These are phyloP conservation scores for Glebionis coronaria DNA, from an alignment of 129 eudicot species.

Conservation along the genomic window DNA sequence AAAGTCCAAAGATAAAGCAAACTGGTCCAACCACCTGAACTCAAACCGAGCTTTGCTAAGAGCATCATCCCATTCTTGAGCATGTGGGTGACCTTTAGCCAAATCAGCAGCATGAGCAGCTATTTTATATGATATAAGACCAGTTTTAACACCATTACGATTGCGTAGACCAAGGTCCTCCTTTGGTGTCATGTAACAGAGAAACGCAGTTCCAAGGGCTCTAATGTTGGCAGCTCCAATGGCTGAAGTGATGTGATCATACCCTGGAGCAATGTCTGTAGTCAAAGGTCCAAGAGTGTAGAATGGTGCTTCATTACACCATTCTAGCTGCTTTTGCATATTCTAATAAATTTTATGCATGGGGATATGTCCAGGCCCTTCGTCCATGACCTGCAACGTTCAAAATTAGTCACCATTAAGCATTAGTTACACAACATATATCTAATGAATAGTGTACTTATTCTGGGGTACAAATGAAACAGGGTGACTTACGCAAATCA, in stretches of 20 bases:
- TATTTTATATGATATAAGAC: slow-evolving; percentile 86
- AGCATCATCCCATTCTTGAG: slow-evolving; percentile 98
- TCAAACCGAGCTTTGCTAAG: slow-evolving; percentile 95
- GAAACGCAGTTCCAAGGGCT: slow-evolving; percentile 95
- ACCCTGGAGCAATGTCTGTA: slow-evolving; percentile 98
- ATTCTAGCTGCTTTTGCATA: slow-evolving; percentile 96
- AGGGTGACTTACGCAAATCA: too few species aligned
- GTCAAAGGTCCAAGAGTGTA: too few species aligned
- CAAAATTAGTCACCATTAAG: too few species aligned
- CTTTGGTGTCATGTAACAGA: slow-evolving; percentile 94
- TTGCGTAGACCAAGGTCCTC: slow-evolving; percentile 97
- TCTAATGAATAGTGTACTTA: too few species aligned
- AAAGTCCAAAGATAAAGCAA: slow-evolving; percentile 91
- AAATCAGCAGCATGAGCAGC: slow-evolving; percentile 99
- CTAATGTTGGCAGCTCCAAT: slow-evolving; percentile 99
- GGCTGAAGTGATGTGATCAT: slow-evolving; percentile 97
- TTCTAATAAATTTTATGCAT: slow-evolving; percentile 94
- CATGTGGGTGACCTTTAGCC: slow-evolving; percentile 87
- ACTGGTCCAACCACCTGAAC: slow-evolving; percentile 98
- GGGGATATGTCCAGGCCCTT: slow-evolving; percentile 90
- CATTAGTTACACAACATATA: too few species aligned
- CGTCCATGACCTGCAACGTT: too few species aligned
- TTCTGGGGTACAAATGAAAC: too few species aligned
- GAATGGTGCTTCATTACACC: too few species aligned
- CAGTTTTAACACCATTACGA: slow-evolving; percentile 90